These are phyloP conservation scores for Saccharum spontaneum DNA, from an alignment of 176 grass and related monocot species.

Conservation along the genomic window DNA sequence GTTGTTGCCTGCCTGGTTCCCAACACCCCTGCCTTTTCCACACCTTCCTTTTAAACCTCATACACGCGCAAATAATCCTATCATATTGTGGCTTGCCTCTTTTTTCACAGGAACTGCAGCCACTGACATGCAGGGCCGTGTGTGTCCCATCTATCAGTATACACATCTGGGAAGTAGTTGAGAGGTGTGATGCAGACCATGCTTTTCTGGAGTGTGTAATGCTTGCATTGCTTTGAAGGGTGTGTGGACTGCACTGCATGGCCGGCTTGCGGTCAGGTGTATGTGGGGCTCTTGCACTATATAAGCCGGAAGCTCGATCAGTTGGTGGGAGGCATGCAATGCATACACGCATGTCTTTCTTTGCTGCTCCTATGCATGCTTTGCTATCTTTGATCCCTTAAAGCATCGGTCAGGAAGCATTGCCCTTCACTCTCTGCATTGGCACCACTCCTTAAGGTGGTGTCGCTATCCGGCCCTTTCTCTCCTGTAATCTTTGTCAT, in stretches of 20 bases:
- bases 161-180: constrained; percentile 29
- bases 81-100: constrained; percentile 30
- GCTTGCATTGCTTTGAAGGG: constrained; percentile 19
- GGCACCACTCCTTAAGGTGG: constrained; percentile 49
- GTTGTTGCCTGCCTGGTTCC: constrained; percentile 66
- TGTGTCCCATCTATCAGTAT: constrained; percentile 15
- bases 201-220: constrained; percentile 34
- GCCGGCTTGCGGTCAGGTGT: constrained; percentile 49
- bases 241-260: constrained; percentile 36
- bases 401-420: constrained; percentile 62
- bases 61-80: constrained; percentile 57
- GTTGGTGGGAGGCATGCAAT: constrained; percentile 79
- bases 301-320: constrained; percentile 69
- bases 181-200: constrained; percentile 26
- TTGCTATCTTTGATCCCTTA: constrained; percentile 46
- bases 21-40: constrained; percentile 63
- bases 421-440: constrained; percentile 21
- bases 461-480: constrained; percentile 47
- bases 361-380: constrained; percentile 39
- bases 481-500: constrained; percentile 42
- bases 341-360: constrained; percentile 11
- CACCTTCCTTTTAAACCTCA: constrained; percentile 50
- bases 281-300: constrained; percentile 65
- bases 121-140: constrained; percentile 46
- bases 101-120: constrained; percentile 11